These are phyloP conservation scores for Ascochyta koolunga DNA, from an alignment of 2,329 filamentous ascomycete species.

Conservation along the genomic window DNA sequence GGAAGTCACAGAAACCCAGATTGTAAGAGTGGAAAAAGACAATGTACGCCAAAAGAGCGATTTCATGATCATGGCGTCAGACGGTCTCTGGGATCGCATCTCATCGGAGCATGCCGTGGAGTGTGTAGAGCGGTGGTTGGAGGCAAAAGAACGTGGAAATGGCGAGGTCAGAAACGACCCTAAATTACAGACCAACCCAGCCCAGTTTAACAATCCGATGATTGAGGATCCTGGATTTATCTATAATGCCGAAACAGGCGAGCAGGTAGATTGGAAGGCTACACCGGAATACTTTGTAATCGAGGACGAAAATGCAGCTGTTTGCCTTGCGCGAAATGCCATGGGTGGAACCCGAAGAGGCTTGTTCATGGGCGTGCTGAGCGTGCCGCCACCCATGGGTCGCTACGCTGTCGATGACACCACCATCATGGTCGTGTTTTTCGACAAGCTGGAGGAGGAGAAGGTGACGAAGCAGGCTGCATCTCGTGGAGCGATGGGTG, in stretches of 20 bases:
- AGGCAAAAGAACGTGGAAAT: slow-evolving; percentile 40
- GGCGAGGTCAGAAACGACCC: slow-evolving; percentile 29
- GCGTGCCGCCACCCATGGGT: slow-evolving; percentile 38
- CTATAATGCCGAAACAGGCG: slow-evolving; percentile 41
- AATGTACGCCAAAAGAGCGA: slow-evolving; percentile 44
- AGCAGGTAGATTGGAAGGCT: slow-evolving; percentile 50
- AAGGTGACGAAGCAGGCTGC: slow-evolving; percentile 1
- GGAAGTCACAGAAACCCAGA: slow-evolving; percentile 63
- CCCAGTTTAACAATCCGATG: slow-evolving; percentile 11
- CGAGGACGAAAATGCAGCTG: slow-evolving; percentile 60
- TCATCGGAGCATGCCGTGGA: slow-evolving; percentile 63
- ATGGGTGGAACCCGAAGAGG: slow-evolving; percentile 56
- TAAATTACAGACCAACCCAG: slow-evolving; percentile 7
- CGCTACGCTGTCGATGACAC: slow-evolving; percentile 57
- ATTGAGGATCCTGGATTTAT: slow-evolving; percentile 42
- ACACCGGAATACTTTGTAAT: slow-evolving; percentile 54
- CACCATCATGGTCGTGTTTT: slow-evolving; percentile 61
- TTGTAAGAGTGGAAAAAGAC: slow-evolving; percentile 50
- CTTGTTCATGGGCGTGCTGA: slow-evolving; percentile 50
- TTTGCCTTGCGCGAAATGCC: slow-evolving; percentile 60
- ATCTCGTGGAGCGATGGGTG: background rate
- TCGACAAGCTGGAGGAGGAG: slow-evolving; percentile 45
- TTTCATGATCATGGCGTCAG: slow-evolving; percentile 70
- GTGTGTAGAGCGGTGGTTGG: slow-evolving; percentile 63
- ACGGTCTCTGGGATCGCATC: slow-evolving; percentile 70